Evolutionary conservation across 306 rosid genomes (phyloP), one percentile per base, ranked within the genome.

Genomic region (Trifolium dubium): DNA sequence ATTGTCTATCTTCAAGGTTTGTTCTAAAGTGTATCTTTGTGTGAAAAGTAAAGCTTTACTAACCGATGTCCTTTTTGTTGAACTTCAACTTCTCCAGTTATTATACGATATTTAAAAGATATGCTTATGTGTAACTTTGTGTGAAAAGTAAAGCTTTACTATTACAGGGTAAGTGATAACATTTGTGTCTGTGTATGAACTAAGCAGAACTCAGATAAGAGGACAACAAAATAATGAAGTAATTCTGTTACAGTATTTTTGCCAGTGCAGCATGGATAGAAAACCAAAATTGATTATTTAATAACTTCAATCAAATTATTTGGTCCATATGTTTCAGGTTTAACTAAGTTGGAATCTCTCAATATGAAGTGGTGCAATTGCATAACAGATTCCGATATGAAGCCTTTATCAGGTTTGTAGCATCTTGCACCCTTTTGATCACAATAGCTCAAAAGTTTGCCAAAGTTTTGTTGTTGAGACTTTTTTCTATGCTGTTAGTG

Each of bases 361-460:
- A 94, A 94, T 92, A 78, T 94, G 54, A 94, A 89, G 86, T 94
- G 99, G 93, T 92, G 99, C 76, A 92, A 89, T 76, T 89, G 92
- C 88, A 86, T 94, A 71, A 85, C 90, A 40, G 88, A 94, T 86
- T 81, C 83, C 23, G 99, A 94, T 79, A 87, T 94, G 87, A 86
- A 80, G 86, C 88, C 87, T 66, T 88, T 94, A 29, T 83, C 96
- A 65, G 93, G 98, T 93, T 81, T 71, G 75, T 76, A 60, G 67
- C 79, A 70, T 28, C 69, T 44, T 77, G 69, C 53, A 29, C 73
- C 17, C 49, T 68, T 74, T 58, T 44, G 30, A 78, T 9, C 65
- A 58, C 13, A 77, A 29, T 69, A 37, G 37, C 72, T 73, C 46
- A 69, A 73, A 80, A n/a, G 50, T 49, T 69, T 28, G 18, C 37